A percentile compares a stretch with the other conserved stretches of the same genome.
phyloP scores from a whole-genome alignment of 139 green algal species.

The Tetradesmus obliquus region DNA sequence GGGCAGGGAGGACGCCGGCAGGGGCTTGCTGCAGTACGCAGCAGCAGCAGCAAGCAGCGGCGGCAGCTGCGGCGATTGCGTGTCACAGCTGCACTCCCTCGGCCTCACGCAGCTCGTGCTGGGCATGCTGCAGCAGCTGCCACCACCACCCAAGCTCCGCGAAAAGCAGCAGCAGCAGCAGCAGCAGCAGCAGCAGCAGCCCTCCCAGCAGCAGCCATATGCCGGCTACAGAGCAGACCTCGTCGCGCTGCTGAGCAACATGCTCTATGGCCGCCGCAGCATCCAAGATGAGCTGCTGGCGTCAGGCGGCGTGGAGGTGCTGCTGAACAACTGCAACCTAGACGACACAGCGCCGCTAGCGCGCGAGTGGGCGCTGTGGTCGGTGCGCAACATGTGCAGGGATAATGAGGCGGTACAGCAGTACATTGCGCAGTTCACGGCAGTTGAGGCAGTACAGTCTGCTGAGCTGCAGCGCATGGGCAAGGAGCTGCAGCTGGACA shows the following conservation, averaged over 20 bases:
- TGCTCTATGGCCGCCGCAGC: conserved; percentile 34
- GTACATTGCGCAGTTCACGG: conserved; percentile 51
- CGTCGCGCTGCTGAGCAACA: conserved; percentile 79
- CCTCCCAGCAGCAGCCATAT: conserved; percentile 57
- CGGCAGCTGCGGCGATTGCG: neutral
- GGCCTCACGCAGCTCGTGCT: conserved; percentile 22
- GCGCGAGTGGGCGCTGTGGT: conserved; percentile 93
- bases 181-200: neutral
- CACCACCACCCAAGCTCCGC: neutral
- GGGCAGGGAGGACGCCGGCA: conserved; percentile 3
- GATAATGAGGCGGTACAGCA: conserved; percentile 63
- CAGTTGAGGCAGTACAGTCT: conserved; percentile 60
- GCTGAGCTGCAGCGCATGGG: conserved; percentile 73
- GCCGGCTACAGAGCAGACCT: conserved; percentile 79
- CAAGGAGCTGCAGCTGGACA: conserved; percentile 78
- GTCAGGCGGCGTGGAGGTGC: conserved; percentile 66
- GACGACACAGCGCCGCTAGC: conserved; percentile 77
- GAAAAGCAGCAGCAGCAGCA: neutral
- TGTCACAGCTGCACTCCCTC: conserved; percentile 14
- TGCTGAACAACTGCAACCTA: conserved; percentile 72
- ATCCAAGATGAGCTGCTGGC: conserved; percentile 61
- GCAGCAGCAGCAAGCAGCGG: neutral
- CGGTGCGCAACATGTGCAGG: conserved; percentile 90
- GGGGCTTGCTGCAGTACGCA: neutral
- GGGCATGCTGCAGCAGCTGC: neutral